phyloP scores from a whole-genome alignment of 768 basidiomycete genomes.

The Agaricus blazei region DNA sequence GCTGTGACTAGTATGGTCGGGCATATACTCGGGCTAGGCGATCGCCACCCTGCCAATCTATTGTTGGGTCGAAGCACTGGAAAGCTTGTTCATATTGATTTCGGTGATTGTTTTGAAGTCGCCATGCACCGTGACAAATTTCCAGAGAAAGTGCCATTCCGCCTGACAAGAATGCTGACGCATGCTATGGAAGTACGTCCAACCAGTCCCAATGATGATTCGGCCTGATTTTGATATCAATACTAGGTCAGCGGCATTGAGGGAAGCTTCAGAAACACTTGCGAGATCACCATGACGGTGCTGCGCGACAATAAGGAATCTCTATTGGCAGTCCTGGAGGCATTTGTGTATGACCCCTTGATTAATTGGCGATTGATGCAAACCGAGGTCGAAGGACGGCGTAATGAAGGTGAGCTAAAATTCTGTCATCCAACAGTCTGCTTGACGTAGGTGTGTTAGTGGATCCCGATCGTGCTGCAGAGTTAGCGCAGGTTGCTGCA shows the following conservation, averaged over 20 bases:
- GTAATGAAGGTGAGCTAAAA: slow-evolving; percentile 53
- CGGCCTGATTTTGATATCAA: slow-evolving; percentile 9
- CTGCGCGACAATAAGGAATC: slow-evolving; percentile 96
- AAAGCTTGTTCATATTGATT: slow-evolving; percentile 95
- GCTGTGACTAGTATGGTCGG: slow-evolving; percentile 99
- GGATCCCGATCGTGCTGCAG: slow-evolving; percentile 47
- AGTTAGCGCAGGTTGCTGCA: slow-evolving; percentile 60
- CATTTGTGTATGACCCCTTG: slow-evolving; percentile 96
- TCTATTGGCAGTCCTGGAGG: slow-evolving; percentile 97
- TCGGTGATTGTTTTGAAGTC: slow-evolving; percentile 97
- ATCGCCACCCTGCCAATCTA: slow-evolving; percentile 94
- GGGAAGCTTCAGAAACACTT: slow-evolving; percentile 92
- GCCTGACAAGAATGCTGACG: slow-evolving; percentile 95
- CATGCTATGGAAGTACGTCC: slow-evolving; percentile 93
- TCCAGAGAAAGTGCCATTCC: slow-evolving; percentile 98
- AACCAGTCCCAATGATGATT: neutral
- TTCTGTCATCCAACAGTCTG: slow-evolving; percentile 7
- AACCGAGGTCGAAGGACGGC: slow-evolving; percentile 68
- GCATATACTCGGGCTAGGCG: slow-evolving; percentile 95
- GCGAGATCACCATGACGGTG: slow-evolving; percentile 97
- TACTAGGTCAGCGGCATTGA: slow-evolving; percentile 92
- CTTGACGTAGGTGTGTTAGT: slow-evolving; percentile 33
- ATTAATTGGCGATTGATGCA: slow-evolving; percentile 96
- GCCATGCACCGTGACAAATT: slow-evolving; percentile 98
- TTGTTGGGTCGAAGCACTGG: slow-evolving; percentile 88